A percentile compares a stretch with the other conserved stretches of the same genome.
These are phyloP conservation scores for Chlamydomonas sp. DNA, from an alignment of 139 green algal species.

Conservation along the genomic window DNA sequence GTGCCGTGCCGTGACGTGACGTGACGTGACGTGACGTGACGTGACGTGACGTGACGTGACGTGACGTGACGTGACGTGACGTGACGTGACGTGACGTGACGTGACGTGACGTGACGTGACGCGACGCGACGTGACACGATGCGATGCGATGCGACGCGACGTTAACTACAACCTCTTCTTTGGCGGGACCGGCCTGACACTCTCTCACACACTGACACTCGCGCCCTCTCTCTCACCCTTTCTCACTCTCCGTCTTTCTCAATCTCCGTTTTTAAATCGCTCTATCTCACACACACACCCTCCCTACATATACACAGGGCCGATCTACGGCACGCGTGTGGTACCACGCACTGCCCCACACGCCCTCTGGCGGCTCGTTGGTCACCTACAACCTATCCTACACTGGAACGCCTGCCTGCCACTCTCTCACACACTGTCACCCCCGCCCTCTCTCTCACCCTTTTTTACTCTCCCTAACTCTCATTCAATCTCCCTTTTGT, in stretches of 20 bases:
- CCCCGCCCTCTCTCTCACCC: no score
- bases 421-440: no score
- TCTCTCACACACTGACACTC: no score
- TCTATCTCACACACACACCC: neutral
- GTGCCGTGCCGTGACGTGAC: neutral
- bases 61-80: neutral
- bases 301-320: neutral
- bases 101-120: constrained; percentile 4
- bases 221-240: no score
- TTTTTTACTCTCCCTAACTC: no score
- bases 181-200: neutral
- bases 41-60: neutral
- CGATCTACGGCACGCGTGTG: neutral
- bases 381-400: no score
- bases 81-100: neutral
- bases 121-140: neutral
- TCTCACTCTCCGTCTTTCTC: neutral
- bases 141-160: neutral
- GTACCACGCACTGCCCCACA: neutral
- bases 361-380: no score
- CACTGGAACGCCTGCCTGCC: no score
- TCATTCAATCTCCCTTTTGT: no score
- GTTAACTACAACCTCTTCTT: neutral
- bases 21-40: neutral
- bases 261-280: neutral